These are phyloP conservation scores for Helichrysum umbraculigerum DNA, from an alignment of 129 eudicot species.

Conservation along the genomic window DNA sequence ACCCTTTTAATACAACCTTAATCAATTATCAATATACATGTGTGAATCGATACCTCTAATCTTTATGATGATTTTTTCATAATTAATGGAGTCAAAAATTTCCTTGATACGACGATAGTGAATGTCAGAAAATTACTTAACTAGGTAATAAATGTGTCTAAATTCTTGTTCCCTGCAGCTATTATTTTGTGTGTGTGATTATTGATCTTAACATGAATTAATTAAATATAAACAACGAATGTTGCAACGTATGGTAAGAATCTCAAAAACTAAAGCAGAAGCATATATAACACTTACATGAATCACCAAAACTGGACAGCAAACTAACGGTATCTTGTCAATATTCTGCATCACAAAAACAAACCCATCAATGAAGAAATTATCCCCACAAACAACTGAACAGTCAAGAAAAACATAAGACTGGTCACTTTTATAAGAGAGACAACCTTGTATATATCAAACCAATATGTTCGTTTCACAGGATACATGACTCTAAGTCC, in stretches of 20 bases:
- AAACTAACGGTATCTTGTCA: conserved; percentile 77
- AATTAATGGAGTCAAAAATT: not conserved
- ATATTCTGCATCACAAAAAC: conserved; percentile 65
- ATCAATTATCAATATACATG: not conserved
- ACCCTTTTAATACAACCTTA: not conserved
- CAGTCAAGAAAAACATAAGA: not conserved
- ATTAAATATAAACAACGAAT: not conserved
- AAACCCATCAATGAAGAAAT: not conserved
- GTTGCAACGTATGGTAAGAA: not conserved
- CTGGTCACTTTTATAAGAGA: conserved; percentile 1
- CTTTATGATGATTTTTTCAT: too few species aligned
- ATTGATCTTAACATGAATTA: not conserved
- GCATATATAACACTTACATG: conserved; percentile 63
- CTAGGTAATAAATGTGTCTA: not conserved
- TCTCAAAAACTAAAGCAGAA: not conserved
- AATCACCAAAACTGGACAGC: conserved; percentile 80
- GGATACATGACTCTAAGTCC: conserved; percentile 98
- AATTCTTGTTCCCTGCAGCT: not conserved
- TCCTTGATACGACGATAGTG: too few species aligned
- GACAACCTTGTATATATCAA: conserved; percentile 88
- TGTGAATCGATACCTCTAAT: not conserved
- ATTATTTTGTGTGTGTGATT: not conserved
- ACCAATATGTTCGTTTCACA: conserved; percentile 93
- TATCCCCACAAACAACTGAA: not conserved
- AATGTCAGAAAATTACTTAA: not conserved